A percentile compares a stretch with the other conserved stretches of the same genome.
Conservation (phyloP, 1,139 yeast genomes). For the Diutina rugosa region DNA sequence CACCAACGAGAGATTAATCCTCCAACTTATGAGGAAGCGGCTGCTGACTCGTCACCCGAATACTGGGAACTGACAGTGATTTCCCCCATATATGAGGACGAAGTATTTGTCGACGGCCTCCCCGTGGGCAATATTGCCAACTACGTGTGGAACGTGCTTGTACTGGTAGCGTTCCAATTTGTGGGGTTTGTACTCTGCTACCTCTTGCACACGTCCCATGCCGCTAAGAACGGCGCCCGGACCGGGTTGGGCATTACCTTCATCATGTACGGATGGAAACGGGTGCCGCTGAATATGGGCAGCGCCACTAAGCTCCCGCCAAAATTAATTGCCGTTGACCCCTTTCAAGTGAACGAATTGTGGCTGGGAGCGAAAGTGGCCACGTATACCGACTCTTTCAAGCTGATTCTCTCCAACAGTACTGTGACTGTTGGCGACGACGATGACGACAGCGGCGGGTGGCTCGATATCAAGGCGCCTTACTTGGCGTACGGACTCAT, state of each 20-base stretch:
- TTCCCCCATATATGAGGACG: constrained; percentile 76
- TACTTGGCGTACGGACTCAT: constrained; percentile 46
- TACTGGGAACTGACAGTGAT: constrained; percentile 91
- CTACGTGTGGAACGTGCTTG: constrained; percentile 81
- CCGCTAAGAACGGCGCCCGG: constrained; percentile 91
- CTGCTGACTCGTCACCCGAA: constrained; percentile 90
- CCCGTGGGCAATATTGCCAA: constrained; percentile 92
- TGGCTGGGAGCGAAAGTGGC: constrained; percentile 29
- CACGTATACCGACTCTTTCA: constrained; percentile 11
- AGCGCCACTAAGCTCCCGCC: constrained; percentile 21
- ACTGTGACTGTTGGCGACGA: constrained; percentile 3
- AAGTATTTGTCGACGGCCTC: constrained; percentile 85
- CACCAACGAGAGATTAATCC: constrained; percentile 41
- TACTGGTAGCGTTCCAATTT: constrained; percentile 82
- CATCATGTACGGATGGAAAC: constrained; percentile 59
- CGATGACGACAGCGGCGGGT: background rate
- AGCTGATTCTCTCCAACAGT: background rate
- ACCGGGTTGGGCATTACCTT: constrained; percentile 87
- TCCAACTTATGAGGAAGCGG: constrained; percentile 94
- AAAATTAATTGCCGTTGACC: constrained; percentile 40
- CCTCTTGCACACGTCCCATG: constrained; percentile 88
- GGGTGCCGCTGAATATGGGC: constrained; percentile 51
- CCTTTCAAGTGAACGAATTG: constrained; percentile 29
- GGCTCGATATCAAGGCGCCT: constrained; percentile 11
- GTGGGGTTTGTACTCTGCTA: constrained; percentile 89